Conservation (phyloP, 306 rosid genomes). For the Acmispon strigosus region DNA sequence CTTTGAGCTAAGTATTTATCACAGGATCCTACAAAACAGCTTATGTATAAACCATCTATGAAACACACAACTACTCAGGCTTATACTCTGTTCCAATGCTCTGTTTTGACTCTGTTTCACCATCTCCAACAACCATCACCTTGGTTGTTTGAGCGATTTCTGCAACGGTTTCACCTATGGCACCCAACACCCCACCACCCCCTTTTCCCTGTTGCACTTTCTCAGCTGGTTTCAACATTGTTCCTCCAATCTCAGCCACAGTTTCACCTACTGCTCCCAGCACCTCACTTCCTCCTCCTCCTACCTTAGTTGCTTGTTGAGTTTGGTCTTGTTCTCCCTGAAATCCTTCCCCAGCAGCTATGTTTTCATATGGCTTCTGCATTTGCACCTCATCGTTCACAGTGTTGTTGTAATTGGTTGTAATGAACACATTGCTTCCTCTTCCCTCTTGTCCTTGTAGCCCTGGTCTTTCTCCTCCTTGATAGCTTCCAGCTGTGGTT, state of each 20-base stretch:
- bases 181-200: slow-evolving; percentile 35
- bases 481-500: neutral
- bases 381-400: neutral
- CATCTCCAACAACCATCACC: slow-evolving; percentile 42
- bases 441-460: neutral
- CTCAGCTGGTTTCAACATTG: slow-evolving; percentile 21
- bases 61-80: neutral
- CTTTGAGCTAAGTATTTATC: neutral
- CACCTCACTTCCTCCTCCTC: slow-evolving; percentile 4
- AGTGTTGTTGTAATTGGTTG: neutral
- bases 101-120: neutral
- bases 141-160: slow-evolving; percentile 60
- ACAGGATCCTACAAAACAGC: neutral
- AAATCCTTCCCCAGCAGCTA: neutral
- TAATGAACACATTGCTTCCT: neutral
- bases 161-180: slow-evolving; percentile 54
- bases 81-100: neutral
- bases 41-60: neutral
- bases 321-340: neutral
- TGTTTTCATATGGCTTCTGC: too few species aligned
- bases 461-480: too few species aligned
- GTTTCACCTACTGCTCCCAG: slow-evolving; percentile 37
- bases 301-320: slow-evolving; percentile 12
- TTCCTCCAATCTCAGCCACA: slow-evolving; percentile 25
- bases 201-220: slow-evolving; percentile 6